Evolutionary conservation across 2,329 filamentous ascomycete genomes (phyloP).

Genomic region (Ophiosphaerella korrae): DNA sequence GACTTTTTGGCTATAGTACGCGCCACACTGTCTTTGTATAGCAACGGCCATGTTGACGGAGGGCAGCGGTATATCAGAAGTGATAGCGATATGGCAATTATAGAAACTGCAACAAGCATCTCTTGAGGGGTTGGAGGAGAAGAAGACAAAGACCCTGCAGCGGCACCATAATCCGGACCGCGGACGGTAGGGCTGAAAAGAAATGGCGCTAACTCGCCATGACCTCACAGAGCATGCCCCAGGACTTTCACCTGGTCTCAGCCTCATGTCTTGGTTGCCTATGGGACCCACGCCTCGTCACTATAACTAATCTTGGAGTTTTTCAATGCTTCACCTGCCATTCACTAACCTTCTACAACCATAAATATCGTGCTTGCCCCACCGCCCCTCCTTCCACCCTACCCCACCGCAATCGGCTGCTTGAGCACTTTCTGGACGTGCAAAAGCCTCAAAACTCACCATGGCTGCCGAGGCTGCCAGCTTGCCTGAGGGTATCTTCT

Average conservation of each 20-base stretch:
- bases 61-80: constrained; percentile 44
- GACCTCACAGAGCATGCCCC: background rate
- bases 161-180: constrained; percentile 4
- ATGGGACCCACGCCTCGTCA: too few species aligned
- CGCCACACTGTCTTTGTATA: constrained; percentile 13
- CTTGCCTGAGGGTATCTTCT: constrained; percentile 49
- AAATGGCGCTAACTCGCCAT: constrained; percentile 13
- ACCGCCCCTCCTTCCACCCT: constrained; percentile 33
- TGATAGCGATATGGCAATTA: constrained; percentile 45
- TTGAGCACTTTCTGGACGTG: constrained; percentile 4
- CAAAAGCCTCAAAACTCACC: constrained; percentile 3
- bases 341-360: background rate
- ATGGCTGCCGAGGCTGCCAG: constrained; percentile 29
- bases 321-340: background rate
- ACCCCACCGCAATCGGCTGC: constrained; percentile 12
- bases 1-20: constrained; percentile 18
- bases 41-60: constrained; percentile 43
- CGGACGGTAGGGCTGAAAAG: constrained; percentile 19
- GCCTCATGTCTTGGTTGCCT: too few species aligned
- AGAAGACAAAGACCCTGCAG: constrained; percentile 16
- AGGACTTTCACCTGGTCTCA: too few species aligned
- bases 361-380: constrained; percentile 24
- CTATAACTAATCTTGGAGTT: too few species aligned
- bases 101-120: constrained; percentile 47
- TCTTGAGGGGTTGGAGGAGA: constrained; percentile 24